Evolutionary conservation across 2,329 filamentous ascomycete species (phyloP), one percentile per base, ranked within the genome.

Genomic region (Pseudogymnoascus sp.): DNA sequence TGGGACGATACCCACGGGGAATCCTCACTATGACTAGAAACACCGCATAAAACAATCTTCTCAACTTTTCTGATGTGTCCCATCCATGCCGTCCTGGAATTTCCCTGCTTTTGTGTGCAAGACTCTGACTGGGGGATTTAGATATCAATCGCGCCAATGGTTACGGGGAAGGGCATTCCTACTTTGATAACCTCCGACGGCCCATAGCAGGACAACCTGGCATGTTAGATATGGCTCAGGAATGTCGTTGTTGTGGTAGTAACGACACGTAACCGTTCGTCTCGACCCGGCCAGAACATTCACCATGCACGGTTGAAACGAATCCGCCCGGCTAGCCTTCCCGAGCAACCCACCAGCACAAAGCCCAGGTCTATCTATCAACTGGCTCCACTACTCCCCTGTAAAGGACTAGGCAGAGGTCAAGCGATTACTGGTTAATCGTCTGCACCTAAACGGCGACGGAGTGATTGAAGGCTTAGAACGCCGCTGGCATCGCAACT

Each of bases 1-100:
- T 63, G 67, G 70, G 70, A 67, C 66, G 71, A 73, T 71, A 68
- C 68, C 68, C 70, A 57, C 40, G 63, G 62, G 61, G 65, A 60
- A 66, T 64, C 62, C 65, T 71, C 66, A 74, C 75, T 64, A 76
- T 86, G 84, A 76, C 81, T 85, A 83, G 75, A 83, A 83, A 76
- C 80, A 84, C 85, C 86, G 85, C 83, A 78, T 78, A 77, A 79
- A 75, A 67, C 75, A 77, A 86, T 87, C 85, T 87, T 87, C 85
- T 87, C 85, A 83, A 81, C 73, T 72, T 78, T 74, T 85, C 82
- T 85, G 83, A 85, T 73, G 67, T 65, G 37, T 37, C 34, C n/a
- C 59, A 12, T 40, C n/a, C 59, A 12, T 40, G 16, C 26, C 16
- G n/a, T 18, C 16, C 29, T 34, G n/a, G 51, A 57, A 18, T 2